Conservation (phyloP, 345 rosid species). For the Clarkia xantiana region DNA sequence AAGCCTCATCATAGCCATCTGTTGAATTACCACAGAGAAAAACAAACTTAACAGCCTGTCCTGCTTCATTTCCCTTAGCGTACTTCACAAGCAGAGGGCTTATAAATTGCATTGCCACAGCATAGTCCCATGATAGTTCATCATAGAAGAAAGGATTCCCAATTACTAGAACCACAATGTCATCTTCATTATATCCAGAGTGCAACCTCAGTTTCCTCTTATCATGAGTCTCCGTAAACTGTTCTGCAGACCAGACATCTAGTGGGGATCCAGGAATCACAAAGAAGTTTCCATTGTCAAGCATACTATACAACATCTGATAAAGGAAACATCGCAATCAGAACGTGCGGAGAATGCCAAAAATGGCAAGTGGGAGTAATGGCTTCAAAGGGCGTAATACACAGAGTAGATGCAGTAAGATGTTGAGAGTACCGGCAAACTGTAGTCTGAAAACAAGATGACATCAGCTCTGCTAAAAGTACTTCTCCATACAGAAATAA, state of each 20-base stretch:
- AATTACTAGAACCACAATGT: conserved; percentile 63
- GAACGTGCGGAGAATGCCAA: conserved; percentile 7
- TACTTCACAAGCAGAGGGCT: conserved; percentile 72
- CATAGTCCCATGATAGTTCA: conserved; percentile 75
- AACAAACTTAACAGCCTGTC: conserved; percentile 52
- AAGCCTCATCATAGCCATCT: conserved; percentile 42
- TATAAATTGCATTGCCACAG: conserved; percentile 62
- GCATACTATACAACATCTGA: conserved; percentile 88
- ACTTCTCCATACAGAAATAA: conserved; percentile 60
- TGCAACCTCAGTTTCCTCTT: conserved; percentile 47
- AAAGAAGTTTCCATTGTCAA: conserved; percentile 92
- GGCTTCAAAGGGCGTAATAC: too few relatives aligned
- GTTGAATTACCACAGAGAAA: conserved; percentile 75
- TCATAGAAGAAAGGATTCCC: conserved; percentile 76
- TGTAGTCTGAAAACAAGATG: conserved; percentile 67
- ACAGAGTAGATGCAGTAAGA: background rate
- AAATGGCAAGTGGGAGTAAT: background rate
- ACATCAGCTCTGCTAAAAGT: conserved; percentile 65
- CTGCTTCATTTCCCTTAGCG: conserved; percentile 47
- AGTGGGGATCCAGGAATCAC: conserved; percentile 86
- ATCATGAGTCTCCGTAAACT: conserved; percentile 38
- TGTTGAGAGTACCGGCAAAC: conserved; percentile 51
- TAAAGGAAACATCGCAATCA: conserved; percentile 16
- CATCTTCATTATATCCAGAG: conserved; percentile 46
- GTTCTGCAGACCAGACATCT: conserved; percentile 89